Evolutionary conservation across 768 basidiomycete species (phyloP).

Genomic region (Suillus paluster): DNA sequence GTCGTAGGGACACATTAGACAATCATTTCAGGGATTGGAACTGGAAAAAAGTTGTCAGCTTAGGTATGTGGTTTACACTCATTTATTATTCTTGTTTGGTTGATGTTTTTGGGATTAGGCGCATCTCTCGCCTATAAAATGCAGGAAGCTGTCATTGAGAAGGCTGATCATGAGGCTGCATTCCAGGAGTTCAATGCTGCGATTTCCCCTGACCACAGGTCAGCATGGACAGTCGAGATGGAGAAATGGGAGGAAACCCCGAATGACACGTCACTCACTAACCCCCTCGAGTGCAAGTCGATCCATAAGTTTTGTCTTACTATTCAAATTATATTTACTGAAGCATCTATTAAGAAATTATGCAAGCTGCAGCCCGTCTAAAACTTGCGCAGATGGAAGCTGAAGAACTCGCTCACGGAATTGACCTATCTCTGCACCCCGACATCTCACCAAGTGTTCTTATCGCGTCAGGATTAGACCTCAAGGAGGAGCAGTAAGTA

Average conservation of each 20-base stretch:
- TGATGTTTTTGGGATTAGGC: neutral
- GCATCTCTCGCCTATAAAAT: slow-evolving; percentile 1
- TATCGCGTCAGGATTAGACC: slow-evolving; percentile 17
- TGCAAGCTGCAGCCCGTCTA: neutral
- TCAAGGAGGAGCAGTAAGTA: slow-evolving; percentile 21
- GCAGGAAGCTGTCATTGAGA: neutral
- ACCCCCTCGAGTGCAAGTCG: neutral
- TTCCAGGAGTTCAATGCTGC: slow-evolving; percentile 4
- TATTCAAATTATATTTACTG: neutral
- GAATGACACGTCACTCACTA: neutral
- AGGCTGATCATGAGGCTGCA: slow-evolving; percentile 2
- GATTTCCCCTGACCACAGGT: neutral
- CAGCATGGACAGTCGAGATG: neutral
- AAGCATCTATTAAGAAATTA: neutral
- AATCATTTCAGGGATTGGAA: slow-evolving; percentile 38
- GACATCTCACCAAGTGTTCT: slow-evolving; percentile 14
- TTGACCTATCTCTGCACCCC: slow-evolving; percentile 4
- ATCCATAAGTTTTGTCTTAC: neutral
- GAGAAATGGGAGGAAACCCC: neutral
- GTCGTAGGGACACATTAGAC: slow-evolving; percentile 39
- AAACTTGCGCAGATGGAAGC: slow-evolving; percentile 16
- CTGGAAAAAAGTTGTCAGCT: slow-evolving; percentile 33
- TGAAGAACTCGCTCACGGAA: neutral
- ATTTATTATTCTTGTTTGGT: neutral
- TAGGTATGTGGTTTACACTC: slow-evolving; percentile 23